Evolutionary conservation across 2,329 filamentous ascomycete genomes (phyloP).

Genomic region (Oidium heveae): DNA sequence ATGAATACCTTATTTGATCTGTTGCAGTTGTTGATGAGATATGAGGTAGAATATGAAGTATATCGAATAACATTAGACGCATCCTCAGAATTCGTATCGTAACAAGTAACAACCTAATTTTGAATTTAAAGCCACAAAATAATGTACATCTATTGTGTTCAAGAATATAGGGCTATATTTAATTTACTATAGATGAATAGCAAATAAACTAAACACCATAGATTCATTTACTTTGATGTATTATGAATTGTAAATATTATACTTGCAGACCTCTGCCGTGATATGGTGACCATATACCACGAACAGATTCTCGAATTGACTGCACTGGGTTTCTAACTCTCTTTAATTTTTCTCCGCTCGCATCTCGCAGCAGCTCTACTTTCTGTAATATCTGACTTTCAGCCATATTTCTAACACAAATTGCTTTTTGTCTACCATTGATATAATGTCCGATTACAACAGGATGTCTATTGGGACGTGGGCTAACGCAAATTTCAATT

Average conservation of each 20-base stretch:
- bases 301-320: constrained; percentile 38
- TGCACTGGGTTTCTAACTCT: constrained; percentile 35
- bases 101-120: too few relatives aligned
- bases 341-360: constrained; percentile 50
- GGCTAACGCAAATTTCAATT: constrained; percentile 79
- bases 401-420: constrained; percentile 74
- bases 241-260: background rate
- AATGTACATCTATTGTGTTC: too few relatives aligned
- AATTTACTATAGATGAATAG: too few relatives aligned
- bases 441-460: constrained; percentile 78
- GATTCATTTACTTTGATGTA: too few relatives aligned
- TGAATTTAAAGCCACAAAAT: too few relatives aligned
- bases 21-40: too few relatives aligned
- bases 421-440: constrained; percentile 62
- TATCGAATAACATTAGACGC: too few relatives aligned
- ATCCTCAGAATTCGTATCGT: too few relatives aligned
- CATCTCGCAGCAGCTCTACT: constrained; percentile 44
- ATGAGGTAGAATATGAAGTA: too few relatives aligned
- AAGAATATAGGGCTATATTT: too few relatives aligned
- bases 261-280: constrained; percentile 22
- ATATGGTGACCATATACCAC: constrained; percentile 47
- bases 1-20: too few relatives aligned
- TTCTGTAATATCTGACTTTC: constrained; percentile 61
- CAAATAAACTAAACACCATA: too few relatives aligned
- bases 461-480: constrained; percentile 71